Evolutionary conservation across 345 rosid species (phyloP).

Genomic region (Gossypium arboreum): DNA sequence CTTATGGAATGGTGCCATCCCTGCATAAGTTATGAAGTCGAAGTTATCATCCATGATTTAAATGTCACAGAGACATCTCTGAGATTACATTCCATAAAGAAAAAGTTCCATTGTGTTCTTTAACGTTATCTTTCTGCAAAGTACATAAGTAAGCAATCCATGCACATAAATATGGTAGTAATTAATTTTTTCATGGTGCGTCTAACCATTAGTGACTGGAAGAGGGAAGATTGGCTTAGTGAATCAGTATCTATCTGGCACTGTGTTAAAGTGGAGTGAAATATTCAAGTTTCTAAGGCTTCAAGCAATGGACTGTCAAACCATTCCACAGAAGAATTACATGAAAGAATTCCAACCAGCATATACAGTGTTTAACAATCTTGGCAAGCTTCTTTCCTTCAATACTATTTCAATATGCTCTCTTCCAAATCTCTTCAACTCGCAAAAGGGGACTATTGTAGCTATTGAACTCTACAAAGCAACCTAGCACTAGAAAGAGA

Average conservation of each 20-base stretch:
- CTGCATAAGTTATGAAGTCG: slow-evolving; percentile 36
- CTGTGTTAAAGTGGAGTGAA: neutral
- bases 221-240: neutral
- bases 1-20: slow-evolving; percentile 75
- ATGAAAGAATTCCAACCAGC: neutral
- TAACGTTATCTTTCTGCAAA: neutral
- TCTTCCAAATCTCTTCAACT: neutral
- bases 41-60: slow-evolving; percentile 10
- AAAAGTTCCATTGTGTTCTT: neutral
- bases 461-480: neutral
- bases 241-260: neutral
- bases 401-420: neutral
- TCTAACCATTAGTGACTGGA: neutral
- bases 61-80: neutral
- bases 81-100: neutral
- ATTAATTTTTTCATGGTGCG: neutral
- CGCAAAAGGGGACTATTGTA: neutral
- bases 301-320: neutral
- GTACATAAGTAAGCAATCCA: neutral
- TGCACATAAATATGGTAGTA: neutral
- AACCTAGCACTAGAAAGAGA: neutral
- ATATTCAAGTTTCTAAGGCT: neutral
- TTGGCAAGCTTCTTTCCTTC: neutral
- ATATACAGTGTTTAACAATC: neutral
- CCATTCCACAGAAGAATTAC: neutral